A percentile compares a stretch with the other conserved stretches of the same genome.
Evolutionary conservation across 208 protist species (phyloP).

Genomic region (Spongospora subterranea): DNA sequence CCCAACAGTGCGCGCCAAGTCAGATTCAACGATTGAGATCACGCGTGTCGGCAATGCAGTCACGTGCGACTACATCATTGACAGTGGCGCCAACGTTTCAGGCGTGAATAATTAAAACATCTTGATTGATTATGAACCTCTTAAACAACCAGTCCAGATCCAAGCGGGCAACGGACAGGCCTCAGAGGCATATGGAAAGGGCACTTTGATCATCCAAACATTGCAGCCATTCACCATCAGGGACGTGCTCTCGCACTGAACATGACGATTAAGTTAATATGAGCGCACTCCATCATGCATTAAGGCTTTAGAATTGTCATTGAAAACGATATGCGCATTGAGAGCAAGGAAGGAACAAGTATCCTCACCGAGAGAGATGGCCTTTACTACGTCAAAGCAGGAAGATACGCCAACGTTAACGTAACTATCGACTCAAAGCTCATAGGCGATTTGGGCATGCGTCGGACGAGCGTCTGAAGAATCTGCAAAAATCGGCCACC

Average conservation of each 20-base stretch:
- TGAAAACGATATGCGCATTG: too few relatives aligned
- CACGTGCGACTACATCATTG: neutral
- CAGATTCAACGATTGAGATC: neutral
- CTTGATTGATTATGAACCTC: neutral
- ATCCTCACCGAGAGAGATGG: neutral
- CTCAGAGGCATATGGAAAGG: neutral
- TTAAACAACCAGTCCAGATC: neutral
- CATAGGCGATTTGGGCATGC: neutral
- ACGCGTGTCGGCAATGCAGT: neutral
- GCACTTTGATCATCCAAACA: neutral
- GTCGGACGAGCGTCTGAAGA: neutral
- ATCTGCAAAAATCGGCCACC: neutral
- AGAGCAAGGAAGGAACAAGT: neutral
- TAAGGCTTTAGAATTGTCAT: too few relatives aligned
- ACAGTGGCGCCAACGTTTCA: neutral
- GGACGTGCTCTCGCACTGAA: neutral
- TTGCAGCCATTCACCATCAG: neutral
- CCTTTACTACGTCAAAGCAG: neutral
- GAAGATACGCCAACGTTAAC: neutral
- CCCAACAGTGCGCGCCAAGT: neutral
- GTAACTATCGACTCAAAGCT: neutral
- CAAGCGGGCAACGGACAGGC: neutral
- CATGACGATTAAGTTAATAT: neutral
- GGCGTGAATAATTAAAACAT: neutral
- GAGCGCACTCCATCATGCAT: neutral